Conservation (phyloP, 2,329 filamentous ascomycete genomes). For the Tolypocladium cylindrosporum region DNA sequence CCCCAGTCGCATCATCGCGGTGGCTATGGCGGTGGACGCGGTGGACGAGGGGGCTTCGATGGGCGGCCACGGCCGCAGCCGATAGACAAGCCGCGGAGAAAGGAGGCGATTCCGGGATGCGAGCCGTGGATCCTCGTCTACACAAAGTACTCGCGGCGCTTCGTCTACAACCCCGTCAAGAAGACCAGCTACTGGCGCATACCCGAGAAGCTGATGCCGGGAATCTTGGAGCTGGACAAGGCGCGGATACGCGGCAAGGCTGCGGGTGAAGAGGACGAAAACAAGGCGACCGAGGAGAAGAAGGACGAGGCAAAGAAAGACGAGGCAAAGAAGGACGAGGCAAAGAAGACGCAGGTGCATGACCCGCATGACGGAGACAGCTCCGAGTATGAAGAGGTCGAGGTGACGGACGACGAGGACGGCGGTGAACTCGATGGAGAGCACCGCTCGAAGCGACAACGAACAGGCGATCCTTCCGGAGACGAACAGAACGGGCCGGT, state of each 20-base stretch:
- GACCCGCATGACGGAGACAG: constrained; percentile 38
- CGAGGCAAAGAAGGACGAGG: not conserved
- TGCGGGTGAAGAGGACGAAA: not conserved
- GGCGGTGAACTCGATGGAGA: constrained; percentile 26
- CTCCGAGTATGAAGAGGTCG: constrained; percentile 67
- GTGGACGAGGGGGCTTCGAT: constrained; percentile 39
- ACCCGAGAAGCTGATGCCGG: constrained; percentile 75
- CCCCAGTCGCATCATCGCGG: constrained; percentile 24
- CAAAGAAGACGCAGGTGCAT: constrained; percentile 9
- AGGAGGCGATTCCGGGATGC: constrained; percentile 67
- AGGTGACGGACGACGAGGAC: constrained; percentile 45
- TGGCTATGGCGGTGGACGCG: constrained; percentile 16
- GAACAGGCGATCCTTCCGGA: constrained; percentile 42
- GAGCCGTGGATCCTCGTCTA: constrained; percentile 88
- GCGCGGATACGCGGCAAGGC: constrained; percentile 55
- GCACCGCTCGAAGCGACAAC: constrained; percentile 52
- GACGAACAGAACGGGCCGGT: constrained; percentile 41
- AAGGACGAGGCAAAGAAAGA: not conserved
- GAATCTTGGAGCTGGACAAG: constrained; percentile 63
- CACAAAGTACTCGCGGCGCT: constrained; percentile 80
- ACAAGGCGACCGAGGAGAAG: not conserved
- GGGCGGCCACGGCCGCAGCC: constrained; percentile 57
- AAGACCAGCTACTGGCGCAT: constrained; percentile 94
- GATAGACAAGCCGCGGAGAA: constrained; percentile 70
- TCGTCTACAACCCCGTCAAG: constrained; percentile 80